Conservation (phyloP, 352 stramenopile species). For the Albugo candida region DNA sequence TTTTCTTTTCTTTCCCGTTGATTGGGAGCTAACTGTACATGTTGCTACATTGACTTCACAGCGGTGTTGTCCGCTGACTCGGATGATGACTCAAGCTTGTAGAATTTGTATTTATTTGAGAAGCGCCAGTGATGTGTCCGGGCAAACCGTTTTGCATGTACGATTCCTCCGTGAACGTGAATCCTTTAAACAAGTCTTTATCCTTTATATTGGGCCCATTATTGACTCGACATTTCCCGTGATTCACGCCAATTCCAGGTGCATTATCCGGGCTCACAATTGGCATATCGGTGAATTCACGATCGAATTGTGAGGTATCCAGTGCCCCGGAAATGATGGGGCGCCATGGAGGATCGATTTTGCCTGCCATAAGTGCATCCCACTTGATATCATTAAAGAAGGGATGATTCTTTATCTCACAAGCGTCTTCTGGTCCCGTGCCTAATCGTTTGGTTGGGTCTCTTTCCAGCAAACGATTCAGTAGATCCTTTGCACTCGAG, state of each 20-base stretch:
- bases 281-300: slow-evolving; percentile 93
- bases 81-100: too few species aligned
- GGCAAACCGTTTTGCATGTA: slow-evolving; percentile 24
- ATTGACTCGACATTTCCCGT: slow-evolving; percentile 11
- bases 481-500: slow-evolving; percentile 57
- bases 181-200: slow-evolving; percentile 63
- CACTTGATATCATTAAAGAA: slow-evolving; percentile 72
- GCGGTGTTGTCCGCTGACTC: too few species aligned
- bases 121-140: too few species aligned
- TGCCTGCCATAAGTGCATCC: slow-evolving; percentile 28
- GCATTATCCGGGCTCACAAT: slow-evolving; percentile 82
- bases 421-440: slow-evolving; percentile 56
- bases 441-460: slow-evolving; percentile 88
- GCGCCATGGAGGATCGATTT: slow-evolving; percentile 79
- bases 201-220: slow-evolving; percentile 29
- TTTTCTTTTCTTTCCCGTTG: too few species aligned
- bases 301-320: slow-evolving; percentile 97
- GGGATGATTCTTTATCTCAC: slow-evolving; percentile 67
- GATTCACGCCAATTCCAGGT: slow-evolving; percentile 32
- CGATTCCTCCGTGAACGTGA: slow-evolving; percentile 73
- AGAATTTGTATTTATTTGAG: too few species aligned
- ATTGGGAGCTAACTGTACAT: too few species aligned
- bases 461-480: slow-evolving; percentile 85
- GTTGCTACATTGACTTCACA: too few species aligned
- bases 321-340: slow-evolving; percentile 83